A percentile compares a stretch with the other conserved stretches of the same genome.
These are phyloP conservation scores for Herpetospermum pedunculosum DNA, from an alignment of 306 rosid species.

Conservation along the genomic window DNA sequence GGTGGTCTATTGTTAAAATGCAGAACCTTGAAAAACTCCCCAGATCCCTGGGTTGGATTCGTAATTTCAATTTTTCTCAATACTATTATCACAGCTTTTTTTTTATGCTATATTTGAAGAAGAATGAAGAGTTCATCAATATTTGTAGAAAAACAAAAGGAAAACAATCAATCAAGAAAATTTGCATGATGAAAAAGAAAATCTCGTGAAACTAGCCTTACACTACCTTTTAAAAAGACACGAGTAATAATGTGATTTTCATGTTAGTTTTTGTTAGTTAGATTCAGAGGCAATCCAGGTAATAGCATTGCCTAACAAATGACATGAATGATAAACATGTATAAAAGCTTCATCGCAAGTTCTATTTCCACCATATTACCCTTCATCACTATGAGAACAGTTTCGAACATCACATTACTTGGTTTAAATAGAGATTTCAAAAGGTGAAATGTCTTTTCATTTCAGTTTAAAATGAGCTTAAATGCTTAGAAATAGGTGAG, in stretches of 20 bases:
- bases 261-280: not conserved
- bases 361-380: not conserved
- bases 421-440: not conserved
- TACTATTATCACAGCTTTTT: not conserved
- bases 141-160: not conserved
- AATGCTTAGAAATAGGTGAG: not conserved
- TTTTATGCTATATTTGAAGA: not conserved
- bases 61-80: not conserved
- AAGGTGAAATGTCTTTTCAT: not conserved
- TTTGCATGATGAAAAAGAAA: not conserved
- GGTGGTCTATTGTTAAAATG: not conserved
- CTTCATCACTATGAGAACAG: not conserved
- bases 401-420: not conserved
- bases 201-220: not conserved
- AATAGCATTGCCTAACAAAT: not conserved
- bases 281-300: not conserved
- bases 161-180: not conserved
- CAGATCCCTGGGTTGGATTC: not conserved
- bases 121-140: not conserved
- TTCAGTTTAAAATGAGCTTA: slow-evolving; percentile 3
- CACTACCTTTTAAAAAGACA: not conserved
- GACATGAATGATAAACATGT: not conserved
- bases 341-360: not conserved
- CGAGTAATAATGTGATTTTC: not conserved
- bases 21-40: not conserved